A percentile compares a stretch with the other conserved stretches of the same genome.
These are phyloP conservation scores for Phytophthora fragariae DNA, from an alignment of 352 stramenopile species.

Conservation along the genomic window DNA sequence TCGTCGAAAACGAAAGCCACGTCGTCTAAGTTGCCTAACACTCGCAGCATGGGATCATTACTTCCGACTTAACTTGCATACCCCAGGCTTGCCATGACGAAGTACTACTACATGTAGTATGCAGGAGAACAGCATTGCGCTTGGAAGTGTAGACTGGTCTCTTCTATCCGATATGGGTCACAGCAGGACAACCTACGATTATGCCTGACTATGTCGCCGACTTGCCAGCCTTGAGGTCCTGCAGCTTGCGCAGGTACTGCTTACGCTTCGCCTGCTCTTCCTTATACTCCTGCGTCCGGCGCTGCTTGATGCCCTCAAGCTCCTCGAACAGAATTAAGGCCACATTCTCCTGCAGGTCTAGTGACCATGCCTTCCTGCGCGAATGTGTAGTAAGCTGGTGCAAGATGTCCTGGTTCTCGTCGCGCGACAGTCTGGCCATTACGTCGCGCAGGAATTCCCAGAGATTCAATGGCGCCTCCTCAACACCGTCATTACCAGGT, in stretches of 20 bases:
- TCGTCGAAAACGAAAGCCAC: too few species aligned
- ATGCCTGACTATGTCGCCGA: conserved; percentile 23
- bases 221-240: conserved; percentile 29
- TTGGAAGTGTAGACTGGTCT: too few species aligned
- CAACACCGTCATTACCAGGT: conserved; percentile 28
- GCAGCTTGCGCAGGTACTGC: conserved; percentile 41
- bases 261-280: conserved; percentile 40
- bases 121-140: too few species aligned
- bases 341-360: conserved; percentile 63
- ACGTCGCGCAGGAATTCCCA: conserved; percentile 61
- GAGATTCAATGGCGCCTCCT: conserved; percentile 45
- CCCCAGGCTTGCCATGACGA: too few species aligned
- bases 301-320: conserved; percentile 41
- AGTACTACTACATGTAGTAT: too few species aligned
- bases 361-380: conserved; percentile 57
- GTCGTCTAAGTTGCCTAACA: too few species aligned
- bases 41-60: too few species aligned
- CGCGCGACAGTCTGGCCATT: conserved; percentile 33
- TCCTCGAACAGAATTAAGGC: conserved; percentile 39
- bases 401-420: conserved; percentile 59
- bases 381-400: conserved; percentile 61
- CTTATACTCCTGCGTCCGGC: conserved; percentile 41
- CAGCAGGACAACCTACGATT: neutral
- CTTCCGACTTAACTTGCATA: too few species aligned
- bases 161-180: too few species aligned